Percentiles rank a stretch among this genome's conserved stretches.
These are phyloP conservation scores for Aspergillus tamarii DNA, from an alignment of 2,329 filamentous ascomycete genomes.

Conservation along the genomic window DNA sequence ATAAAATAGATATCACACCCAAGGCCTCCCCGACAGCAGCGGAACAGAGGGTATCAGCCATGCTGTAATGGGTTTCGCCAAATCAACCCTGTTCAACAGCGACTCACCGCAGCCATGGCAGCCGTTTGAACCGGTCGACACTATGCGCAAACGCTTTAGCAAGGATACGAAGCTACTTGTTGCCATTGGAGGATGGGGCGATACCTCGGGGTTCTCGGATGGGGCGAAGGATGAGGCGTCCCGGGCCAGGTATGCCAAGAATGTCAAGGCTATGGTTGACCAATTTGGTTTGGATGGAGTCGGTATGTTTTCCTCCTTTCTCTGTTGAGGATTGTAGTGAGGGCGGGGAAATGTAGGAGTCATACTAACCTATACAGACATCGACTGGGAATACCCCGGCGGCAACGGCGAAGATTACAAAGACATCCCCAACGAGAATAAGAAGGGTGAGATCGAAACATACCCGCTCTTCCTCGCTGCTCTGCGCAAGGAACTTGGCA, in stretches of 20 bases:
- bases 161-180: conserved; percentile 66
- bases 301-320: conserved; percentile 42
- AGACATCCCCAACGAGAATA: conserved; percentile 60
- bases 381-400: conserved; percentile 68
- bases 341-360: rapidly evolving
- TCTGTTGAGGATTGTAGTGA: not conserved
- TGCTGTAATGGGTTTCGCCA: conserved; percentile 60
- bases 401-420: conserved; percentile 74
- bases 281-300: conserved; percentile 67
- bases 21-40: conserved; percentile 36
- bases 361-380: conserved; percentile 46
- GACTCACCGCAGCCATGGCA: conserved; percentile 49
- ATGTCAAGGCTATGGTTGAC: conserved; percentile 66
- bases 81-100: conserved; percentile 54
- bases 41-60: conserved; percentile 54
- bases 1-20: conserved; percentile 45
- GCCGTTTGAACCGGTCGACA: conserved; percentile 58
- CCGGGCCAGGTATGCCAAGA: conserved; percentile 63
- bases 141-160: conserved; percentile 57
- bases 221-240: conserved; percentile 58
- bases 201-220: conserved; percentile 63
- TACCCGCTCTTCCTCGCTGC: conserved; percentile 65
- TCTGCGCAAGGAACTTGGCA: conserved; percentile 61
- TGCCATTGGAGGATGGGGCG: conserved; percentile 76
- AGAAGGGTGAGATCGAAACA: conserved; percentile 62